Percentiles rank a stretch among this genome's conserved stretches.
phyloP scores from a whole-genome alignment of 1,284 basidiomycete genomes.

The Cutaneotrichosporon curvatum region DNA sequence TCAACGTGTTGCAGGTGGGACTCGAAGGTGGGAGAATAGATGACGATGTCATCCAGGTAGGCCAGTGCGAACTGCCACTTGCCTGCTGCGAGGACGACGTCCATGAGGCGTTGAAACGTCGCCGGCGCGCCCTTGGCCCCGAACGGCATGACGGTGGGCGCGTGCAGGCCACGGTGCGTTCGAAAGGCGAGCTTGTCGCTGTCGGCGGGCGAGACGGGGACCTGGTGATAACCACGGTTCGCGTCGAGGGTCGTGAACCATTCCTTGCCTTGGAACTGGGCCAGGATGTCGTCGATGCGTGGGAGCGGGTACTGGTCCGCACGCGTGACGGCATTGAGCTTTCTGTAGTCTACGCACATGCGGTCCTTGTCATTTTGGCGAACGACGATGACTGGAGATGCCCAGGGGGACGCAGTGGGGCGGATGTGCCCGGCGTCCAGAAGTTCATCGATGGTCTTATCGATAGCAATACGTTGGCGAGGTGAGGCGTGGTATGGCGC shows the following conservation, averaged over 20 bases:
- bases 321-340: background rate
- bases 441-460: slow-evolving; percentile 45
- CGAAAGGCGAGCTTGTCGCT: background rate
- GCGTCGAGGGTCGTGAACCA: slow-evolving; percentile 1
- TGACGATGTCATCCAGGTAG: background rate
- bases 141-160: background rate
- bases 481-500: no score
- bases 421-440: slow-evolving; percentile 38
- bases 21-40: background rate
- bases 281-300: background rate
- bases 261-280: background rate
- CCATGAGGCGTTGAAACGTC: background rate
- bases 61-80: background rate
- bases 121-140: background rate
- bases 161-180: background rate
- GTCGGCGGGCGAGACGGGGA: background rate
- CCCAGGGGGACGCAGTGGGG: slow-evolving; percentile 29
- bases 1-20: background rate
- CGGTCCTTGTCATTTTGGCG: slow-evolving; percentile 48
- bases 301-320: slow-evolving; percentile 1
- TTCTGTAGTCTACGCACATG: background rate
- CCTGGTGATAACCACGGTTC: background rate
- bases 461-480: slow-evolving; percentile 10
- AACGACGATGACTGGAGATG: slow-evolving; percentile 49
- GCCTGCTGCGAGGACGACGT: background rate